These are phyloP conservation scores for Hymenochaete sp. DNA, from an alignment of 1,284 basidiomycete species.

Conservation along the genomic window DNA sequence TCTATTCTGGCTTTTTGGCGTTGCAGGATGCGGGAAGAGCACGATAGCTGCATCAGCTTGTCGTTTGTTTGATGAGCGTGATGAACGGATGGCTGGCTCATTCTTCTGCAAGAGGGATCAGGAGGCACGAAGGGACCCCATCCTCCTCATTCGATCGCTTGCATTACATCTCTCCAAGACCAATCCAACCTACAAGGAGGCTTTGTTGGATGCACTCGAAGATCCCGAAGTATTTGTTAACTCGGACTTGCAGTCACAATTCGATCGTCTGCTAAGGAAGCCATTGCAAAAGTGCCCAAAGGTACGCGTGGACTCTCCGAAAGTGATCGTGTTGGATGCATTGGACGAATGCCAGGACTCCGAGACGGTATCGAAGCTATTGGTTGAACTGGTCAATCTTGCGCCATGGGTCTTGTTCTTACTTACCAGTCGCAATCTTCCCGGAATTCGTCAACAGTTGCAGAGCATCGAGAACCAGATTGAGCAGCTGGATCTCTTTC, in stretches of 20 bases:
- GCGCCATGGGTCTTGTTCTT: conserved; percentile 9
- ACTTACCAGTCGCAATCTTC: conserved; percentile 10
- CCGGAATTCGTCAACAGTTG: background rate
- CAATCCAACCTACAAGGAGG: background rate
- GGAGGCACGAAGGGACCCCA: background rate
- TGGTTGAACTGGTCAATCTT: background rate
- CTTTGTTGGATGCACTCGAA: background rate
- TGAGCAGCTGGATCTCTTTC: background rate
- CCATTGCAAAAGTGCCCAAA: background rate
- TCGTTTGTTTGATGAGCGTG: background rate
- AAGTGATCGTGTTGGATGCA: conserved; percentile 6
- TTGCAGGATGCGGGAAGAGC: conserved; percentile 24
- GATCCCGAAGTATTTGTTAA: background rate
- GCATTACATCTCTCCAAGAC: background rate
- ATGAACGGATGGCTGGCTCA: background rate
- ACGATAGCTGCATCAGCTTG: conserved; percentile 19
- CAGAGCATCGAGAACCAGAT: background rate
- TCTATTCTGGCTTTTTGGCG: conserved; percentile 24
- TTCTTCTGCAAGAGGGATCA: conserved; percentile 11
- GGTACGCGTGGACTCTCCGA: background rate
- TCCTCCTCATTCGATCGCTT: background rate
- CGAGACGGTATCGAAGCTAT: background rate
- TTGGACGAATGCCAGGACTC: conserved; percentile 11
- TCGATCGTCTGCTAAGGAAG: background rate
- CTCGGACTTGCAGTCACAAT: background rate